Evolutionary conservation across 306 rosid species (phyloP).

Genomic region (Dalbergia cochinchinensis): DNA sequence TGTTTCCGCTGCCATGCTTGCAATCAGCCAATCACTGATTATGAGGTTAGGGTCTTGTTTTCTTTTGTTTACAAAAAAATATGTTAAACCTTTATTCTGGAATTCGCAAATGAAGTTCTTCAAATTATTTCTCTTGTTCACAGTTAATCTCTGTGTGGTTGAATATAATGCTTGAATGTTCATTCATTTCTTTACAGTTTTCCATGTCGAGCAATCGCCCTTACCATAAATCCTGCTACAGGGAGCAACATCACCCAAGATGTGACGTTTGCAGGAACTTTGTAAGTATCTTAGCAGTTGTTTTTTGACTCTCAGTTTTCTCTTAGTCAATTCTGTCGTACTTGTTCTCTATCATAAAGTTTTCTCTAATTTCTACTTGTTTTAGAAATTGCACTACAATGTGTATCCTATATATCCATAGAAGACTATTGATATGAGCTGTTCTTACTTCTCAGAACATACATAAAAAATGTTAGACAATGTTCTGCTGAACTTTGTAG

Average conservation of each 20-base stretch:
- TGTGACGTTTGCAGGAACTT: constrained; percentile 91
- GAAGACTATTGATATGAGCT: constrained; percentile 33
- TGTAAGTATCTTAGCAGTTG: constrained; percentile 63
- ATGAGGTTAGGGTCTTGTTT: constrained; percentile 66
- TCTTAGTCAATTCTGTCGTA: constrained; percentile 20
- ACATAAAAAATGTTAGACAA: too few relatives aligned
- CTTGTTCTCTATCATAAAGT: constrained; percentile 23
- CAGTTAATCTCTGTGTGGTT: constrained; percentile 18
- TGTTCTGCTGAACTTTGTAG: constrained; percentile 22
- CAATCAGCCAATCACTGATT: constrained; percentile 84
- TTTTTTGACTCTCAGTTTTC: constrained; percentile 37
- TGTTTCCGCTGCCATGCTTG: constrained; percentile 84
- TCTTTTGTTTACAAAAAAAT: not conserved
- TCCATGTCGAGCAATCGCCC: constrained; percentile 84
- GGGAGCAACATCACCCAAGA: constrained; percentile 88
- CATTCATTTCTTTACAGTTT: constrained; percentile 67
- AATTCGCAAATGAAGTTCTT: constrained; percentile 29
- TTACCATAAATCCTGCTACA: constrained; percentile 88
- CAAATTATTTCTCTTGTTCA: constrained; percentile 28
- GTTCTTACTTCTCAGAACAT: not conserved
- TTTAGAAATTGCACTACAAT: constrained; percentile 21
- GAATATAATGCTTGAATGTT: constrained; percentile 39
- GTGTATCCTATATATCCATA: constrained; percentile 17
- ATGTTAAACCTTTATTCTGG: constrained; percentile 19
- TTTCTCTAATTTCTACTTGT: constrained; percentile 21